A percentile compares a stretch with the other conserved stretches of the same genome.
These are phyloP conservation scores for Picochlorum sp. DNA, from an alignment of 139 green algal species.

Conservation along the genomic window DNA sequence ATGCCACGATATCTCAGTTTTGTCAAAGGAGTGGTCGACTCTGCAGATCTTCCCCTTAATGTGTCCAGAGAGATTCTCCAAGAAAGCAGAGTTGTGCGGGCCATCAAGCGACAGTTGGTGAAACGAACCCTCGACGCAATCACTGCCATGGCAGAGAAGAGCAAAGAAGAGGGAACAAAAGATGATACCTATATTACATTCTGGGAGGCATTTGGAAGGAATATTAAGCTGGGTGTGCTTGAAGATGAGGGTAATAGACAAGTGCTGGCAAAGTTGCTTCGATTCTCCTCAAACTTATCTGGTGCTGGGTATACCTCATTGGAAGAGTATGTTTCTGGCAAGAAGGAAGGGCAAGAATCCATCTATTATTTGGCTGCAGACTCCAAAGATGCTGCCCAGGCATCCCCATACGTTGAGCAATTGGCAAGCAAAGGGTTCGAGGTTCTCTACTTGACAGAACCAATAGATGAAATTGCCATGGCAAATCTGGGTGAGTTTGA, in stretches of 20 bases:
- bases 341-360: constrained; percentile 84
- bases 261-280: constrained; percentile 71
- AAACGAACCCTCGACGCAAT: constrained; percentile 88
- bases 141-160: constrained; percentile 60
- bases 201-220: constrained; percentile 85
- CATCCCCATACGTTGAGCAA: constrained; percentile 27
- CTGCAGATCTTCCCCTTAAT: constrained; percentile 93
- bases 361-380: constrained; percentile 91
- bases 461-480: constrained; percentile 90
- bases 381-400: constrained; percentile 8
- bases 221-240: constrained; percentile 76
- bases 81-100: constrained; percentile 76
- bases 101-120: constrained; percentile 91
- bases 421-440: constrained; percentile 44
- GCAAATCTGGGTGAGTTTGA: constrained; percentile 77
- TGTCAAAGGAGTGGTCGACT: constrained; percentile 93
- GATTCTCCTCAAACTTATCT: constrained; percentile 24
- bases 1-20: constrained; percentile 89
- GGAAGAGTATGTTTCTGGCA: constrained; percentile 74
- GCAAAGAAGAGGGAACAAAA: constrained; percentile 60
- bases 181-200: constrained; percentile 57
- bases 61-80: constrained; percentile 96
- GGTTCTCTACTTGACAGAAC: constrained; percentile 92
- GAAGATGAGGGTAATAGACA: constrained; percentile 78
- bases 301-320: constrained; percentile 53